phyloP scores from a whole-genome alignment of 306 rosid species.

The Glycine tomentella region DNA sequence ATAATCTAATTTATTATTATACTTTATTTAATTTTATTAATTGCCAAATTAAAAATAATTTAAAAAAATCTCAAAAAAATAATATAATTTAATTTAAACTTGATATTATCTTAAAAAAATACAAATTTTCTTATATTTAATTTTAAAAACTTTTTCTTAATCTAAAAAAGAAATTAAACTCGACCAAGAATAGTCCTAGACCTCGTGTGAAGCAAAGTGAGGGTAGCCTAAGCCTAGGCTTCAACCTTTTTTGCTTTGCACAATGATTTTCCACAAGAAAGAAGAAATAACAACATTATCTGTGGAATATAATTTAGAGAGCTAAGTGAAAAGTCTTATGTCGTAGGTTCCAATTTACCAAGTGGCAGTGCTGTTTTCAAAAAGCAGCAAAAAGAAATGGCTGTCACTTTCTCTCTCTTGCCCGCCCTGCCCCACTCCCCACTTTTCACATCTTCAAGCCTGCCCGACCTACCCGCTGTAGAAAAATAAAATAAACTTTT shows the following conservation, averaged over 20 bases:
- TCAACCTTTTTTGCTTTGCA: not conserved
- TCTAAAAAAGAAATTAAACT: not conserved
- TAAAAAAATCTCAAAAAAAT: too few species aligned
- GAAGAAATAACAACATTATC: conserved; percentile 31
- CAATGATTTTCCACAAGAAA: conserved; percentile 37
- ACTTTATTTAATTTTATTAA: too few species aligned
- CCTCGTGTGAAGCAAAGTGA: not conserved
- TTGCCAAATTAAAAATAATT: too few species aligned
- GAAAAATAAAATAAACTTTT: conserved; percentile 47
- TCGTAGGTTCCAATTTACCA: conserved; percentile 31
- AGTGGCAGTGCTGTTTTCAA: conserved; percentile 40
- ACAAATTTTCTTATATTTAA: too few species aligned
- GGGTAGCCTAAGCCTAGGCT: not conserved
- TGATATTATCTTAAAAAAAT: too few species aligned
- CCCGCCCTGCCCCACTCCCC: conserved; percentile 41
- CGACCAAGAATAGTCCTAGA: too few species aligned
- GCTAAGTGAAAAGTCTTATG: conserved; percentile 36
- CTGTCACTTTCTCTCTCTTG: conserved; percentile 51
- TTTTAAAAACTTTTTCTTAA: too few species aligned
- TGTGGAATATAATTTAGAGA: conserved; percentile 39
- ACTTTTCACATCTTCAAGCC: conserved; percentile 35
- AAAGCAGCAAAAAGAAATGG: conserved; percentile 34
- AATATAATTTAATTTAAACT: too few species aligned
- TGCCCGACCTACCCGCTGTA: conserved; percentile 52
- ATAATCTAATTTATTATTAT: too few species aligned